Conservation (phyloP, 2,329 filamentous ascomycete species). For the Colletotrichum sp. region DNA sequence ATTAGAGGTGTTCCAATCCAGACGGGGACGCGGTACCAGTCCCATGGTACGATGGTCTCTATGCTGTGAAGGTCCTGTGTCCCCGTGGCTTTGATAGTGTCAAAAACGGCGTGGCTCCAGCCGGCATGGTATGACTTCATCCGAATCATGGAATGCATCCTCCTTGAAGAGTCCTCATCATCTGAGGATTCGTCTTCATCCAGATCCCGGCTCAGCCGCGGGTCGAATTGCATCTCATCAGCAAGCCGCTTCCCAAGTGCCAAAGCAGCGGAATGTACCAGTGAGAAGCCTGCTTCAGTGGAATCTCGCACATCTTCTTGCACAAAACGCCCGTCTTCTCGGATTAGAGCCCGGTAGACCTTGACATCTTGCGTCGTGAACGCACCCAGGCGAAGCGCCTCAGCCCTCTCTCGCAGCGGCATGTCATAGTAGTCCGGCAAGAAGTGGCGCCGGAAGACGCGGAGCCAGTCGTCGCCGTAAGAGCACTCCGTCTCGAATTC, state of each 20-base stretch:
- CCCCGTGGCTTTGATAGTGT: fast-evolving
- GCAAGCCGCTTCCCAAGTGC: background rate
- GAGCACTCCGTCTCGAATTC: background rate
- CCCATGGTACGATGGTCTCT: too few relatives aligned
- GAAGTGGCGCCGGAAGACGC: background rate
- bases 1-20: too few relatives aligned
- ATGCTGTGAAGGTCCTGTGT: too few relatives aligned
- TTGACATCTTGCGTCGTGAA: background rate
- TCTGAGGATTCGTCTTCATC: background rate
- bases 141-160: too few relatives aligned
- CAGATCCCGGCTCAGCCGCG: background rate
- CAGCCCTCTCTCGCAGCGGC: background rate
- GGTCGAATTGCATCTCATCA: background rate
- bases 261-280: background rate
- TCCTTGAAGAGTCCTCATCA: too few relatives aligned
- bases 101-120: too few relatives aligned
- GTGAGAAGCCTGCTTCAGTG: background rate
- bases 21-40: too few relatives aligned
- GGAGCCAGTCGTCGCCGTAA: background rate
- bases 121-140: too few relatives aligned
- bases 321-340: fast-evolving
- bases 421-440: background rate
- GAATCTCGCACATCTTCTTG: background rate
- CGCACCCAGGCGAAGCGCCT: background rate
- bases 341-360: background rate